Evolutionary conservation across 805 yeast species (phyloP).

Genomic region (Torulaspora quercuum): DNA sequence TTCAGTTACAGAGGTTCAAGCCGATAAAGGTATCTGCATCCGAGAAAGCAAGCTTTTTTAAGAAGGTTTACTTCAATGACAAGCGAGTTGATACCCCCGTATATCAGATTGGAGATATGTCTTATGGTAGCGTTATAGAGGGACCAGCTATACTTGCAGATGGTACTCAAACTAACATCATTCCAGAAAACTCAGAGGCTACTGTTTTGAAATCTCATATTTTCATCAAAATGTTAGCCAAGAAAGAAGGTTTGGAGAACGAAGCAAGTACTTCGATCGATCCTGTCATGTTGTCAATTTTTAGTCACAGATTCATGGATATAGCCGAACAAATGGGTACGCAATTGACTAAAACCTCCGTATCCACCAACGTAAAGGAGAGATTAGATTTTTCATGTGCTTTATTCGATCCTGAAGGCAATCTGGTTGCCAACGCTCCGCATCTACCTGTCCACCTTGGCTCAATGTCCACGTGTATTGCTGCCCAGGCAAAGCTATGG

Average conservation of each 20-base stretch:
- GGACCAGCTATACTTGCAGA: conserved; percentile 83
- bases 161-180: conserved; percentile 73
- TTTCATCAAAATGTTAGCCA: conserved; percentile 38
- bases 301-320: conserved; percentile 83
- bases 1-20: conserved; percentile 46
- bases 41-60: conserved; percentile 35
- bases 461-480: conserved; percentile 78
- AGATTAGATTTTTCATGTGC: conserved; percentile 85
- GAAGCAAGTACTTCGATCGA: conserved; percentile 37
- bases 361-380: conserved; percentile 80
- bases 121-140: conserved; percentile 47
- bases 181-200: conserved; percentile 61
- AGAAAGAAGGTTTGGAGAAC: conserved; percentile 12
- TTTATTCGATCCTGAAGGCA: conserved; percentile 70
- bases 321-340: conserved; percentile 90
- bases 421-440: conserved; percentile 82
- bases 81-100: conserved; percentile 51
- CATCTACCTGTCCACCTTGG: conserved; percentile 86
- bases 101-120: conserved; percentile 51
- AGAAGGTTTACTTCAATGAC: conserved; percentile 55
- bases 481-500: conserved; percentile 65
- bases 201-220: conserved; percentile 59
- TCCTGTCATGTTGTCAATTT: conserved; percentile 70
- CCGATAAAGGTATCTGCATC: conserved; percentile 25
- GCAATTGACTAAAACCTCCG: conserved; percentile 73